phyloP scores from a whole-genome alignment of 208 protist species.

The Acanthamoeba lenticulata region DNA sequence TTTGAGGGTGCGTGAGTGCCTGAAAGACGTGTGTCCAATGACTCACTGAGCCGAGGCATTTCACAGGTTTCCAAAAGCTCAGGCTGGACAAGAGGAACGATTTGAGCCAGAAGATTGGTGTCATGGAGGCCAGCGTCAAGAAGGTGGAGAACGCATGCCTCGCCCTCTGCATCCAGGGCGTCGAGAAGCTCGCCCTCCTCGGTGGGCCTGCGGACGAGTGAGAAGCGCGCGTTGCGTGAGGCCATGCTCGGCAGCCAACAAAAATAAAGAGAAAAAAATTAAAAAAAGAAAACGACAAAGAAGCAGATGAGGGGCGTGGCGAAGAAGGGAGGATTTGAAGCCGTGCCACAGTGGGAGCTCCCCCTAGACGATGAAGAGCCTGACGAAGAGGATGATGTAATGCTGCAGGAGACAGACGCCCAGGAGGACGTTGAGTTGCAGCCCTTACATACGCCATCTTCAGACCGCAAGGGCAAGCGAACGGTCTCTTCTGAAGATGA shows the following conservation, averaged over 20 bases:
- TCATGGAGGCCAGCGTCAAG: constrained; percentile 70
- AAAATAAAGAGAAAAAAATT: not conserved
- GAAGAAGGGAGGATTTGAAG: no score
- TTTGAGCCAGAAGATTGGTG: constrained; percentile 59
- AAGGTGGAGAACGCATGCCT: constrained; percentile 74
- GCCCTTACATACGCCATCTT: no score
- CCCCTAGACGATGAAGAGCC: not conserved
- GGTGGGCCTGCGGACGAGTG: not conserved
- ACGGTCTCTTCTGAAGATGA: no score
- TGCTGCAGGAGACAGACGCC: no score
- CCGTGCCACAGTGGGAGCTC: not conserved
- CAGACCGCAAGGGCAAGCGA: no score
- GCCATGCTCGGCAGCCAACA: no score
- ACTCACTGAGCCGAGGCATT: not conserved
- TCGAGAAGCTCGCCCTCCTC: constrained; percentile 21
- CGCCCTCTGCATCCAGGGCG: not conserved
- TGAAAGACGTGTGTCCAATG: not conserved
- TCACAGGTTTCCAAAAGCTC: constrained; percentile 20
- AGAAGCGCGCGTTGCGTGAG: no score
- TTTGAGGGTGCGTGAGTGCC: not conserved
- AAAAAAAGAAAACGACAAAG: no score
- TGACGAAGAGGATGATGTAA: not conserved
- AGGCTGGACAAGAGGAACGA: constrained; percentile 46
- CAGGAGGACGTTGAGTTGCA: no score
- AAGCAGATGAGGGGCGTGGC: no score